Evolutionary conservation across 1,284 basidiomycete species (phyloP).

Genomic region (Tremellales sp.): DNA sequence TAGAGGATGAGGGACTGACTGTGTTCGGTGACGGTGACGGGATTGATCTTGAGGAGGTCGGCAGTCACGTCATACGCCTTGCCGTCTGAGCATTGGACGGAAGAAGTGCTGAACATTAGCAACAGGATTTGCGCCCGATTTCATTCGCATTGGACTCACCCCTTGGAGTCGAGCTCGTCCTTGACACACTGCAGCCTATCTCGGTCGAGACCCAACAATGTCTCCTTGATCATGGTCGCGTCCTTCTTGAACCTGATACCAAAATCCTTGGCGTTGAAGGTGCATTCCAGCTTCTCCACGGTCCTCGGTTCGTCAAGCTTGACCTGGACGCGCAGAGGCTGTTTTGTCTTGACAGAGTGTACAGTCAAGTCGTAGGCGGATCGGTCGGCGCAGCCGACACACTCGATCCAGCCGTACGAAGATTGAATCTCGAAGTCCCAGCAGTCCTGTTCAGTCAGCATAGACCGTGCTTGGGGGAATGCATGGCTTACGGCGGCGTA

Average conservation of each 20-base stretch:
- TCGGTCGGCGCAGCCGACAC: slow-evolving; percentile 98
- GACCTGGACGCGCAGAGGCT: slow-evolving; percentile 75
- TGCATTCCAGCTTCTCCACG: slow-evolving; percentile 67
- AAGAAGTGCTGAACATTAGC: slow-evolving; percentile 43
- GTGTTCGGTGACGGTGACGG: slow-evolving; percentile 84
- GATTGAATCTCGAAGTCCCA: slow-evolving; percentile 99
- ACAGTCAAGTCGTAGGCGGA: slow-evolving; percentile 86
- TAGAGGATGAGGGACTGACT: slow-evolving; percentile 53
- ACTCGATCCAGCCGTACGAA: slow-evolving; percentile 96
- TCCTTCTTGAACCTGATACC: slow-evolving; percentile 90
- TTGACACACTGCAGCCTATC: slow-evolving; percentile 65
- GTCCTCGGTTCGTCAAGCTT: slow-evolving; percentile 75
- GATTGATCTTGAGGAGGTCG: slow-evolving; percentile 73
- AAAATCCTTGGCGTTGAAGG: slow-evolving; percentile 82
- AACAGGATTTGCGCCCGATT: neutral
- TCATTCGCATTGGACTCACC: slow-evolving; percentile 55
- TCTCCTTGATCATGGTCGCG: slow-evolving; percentile 65
- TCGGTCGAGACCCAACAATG: slow-evolving; percentile 67
- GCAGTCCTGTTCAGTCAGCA: slow-evolving; percentile 60
- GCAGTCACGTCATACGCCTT: slow-evolving; percentile 68
- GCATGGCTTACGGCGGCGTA: slow-evolving; percentile 64
- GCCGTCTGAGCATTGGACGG: slow-evolving; percentile 56
- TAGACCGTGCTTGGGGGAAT: neutral
- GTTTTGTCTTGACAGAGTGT: slow-evolving; percentile 56
- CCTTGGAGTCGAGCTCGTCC: slow-evolving; percentile 67